These are phyloP conservation scores for Mycena vulgaris DNA, from an alignment of 768 basidiomycete genomes.

Conservation along the genomic window DNA sequence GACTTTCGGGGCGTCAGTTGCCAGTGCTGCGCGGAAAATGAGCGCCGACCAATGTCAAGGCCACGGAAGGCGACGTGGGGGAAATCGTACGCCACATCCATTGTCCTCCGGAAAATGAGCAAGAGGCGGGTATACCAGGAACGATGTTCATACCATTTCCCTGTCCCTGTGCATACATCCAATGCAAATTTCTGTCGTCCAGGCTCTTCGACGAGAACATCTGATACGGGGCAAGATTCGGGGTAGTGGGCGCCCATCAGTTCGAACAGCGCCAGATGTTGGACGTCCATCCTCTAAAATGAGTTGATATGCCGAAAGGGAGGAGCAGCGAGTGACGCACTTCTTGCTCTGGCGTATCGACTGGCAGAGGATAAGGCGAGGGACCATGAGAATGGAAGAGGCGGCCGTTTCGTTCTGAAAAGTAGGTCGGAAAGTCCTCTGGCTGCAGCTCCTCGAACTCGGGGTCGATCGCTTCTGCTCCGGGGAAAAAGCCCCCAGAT, in stretches of 20 bases:
- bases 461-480: constrained; percentile 24
- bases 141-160: constrained; percentile 75
- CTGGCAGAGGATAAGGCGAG: constrained; percentile 81
- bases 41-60: constrained; percentile 83
- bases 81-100: constrained; percentile 81
- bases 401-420: constrained; percentile 69
- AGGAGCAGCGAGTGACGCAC: constrained; percentile 56
- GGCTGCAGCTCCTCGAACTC: constrained; percentile 60
- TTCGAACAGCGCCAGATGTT: constrained; percentile 64
- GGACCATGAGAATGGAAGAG: constrained; percentile 78
- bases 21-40: constrained; percentile 35
- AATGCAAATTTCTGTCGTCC: constrained; percentile 68
- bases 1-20: constrained; percentile 58
- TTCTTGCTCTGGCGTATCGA: constrained; percentile 78
- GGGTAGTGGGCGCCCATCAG: constrained; percentile 72
- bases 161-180: constrained; percentile 85
- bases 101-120: constrained; percentile 63
- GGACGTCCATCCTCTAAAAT: constrained; percentile 66
- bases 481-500: constrained; percentile 24
- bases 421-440: constrained; percentile 74
- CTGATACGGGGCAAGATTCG: constrained; percentile 65
- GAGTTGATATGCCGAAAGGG: not conserved
- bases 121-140: constrained; percentile 31
- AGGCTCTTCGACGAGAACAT: constrained; percentile 60
- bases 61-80: constrained; percentile 77